These are phyloP conservation scores for Apostasia ramifera DNA, from an alignment of 106 monocot species.

Conservation along the genomic window DNA sequence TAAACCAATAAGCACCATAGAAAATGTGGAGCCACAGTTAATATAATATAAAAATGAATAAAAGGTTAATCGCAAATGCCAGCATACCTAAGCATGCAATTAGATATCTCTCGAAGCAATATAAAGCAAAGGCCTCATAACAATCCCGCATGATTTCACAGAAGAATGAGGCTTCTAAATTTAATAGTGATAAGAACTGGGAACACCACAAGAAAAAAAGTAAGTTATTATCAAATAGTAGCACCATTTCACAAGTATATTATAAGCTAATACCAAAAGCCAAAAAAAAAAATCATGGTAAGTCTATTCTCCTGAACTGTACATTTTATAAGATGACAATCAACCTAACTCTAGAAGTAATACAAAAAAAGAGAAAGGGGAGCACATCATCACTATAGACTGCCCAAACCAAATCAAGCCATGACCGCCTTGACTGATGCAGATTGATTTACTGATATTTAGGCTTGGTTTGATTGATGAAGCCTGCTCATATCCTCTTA, in stretches of 20 bases:
- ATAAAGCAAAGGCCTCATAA: conserved; percentile 97
- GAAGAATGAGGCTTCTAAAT: conserved; percentile 66
- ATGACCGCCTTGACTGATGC: no score
- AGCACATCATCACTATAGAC: no score
- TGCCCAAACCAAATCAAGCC: no score
- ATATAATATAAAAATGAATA: background rate
- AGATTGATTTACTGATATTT: no score
- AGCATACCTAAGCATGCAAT: conserved; percentile 87
- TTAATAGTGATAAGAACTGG: conserved; percentile 76
- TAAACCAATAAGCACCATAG: background rate
- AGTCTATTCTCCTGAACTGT: no score
- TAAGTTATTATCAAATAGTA: conserved; percentile 4
- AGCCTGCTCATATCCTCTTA: no score
- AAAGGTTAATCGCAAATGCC: background rate
- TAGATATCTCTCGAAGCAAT: conserved; percentile 97
- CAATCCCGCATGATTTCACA: conserved; percentile 98
- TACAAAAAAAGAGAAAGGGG: no score
- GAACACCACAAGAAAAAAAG: conserved; percentile 12
- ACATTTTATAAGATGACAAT: no score
- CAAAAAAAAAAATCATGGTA: no score
- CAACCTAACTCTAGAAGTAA: no score
- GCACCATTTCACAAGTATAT: background rate
- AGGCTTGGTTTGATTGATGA: no score
- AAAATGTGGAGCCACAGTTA: background rate
- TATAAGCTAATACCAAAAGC: no score